These are phyloP conservation scores for Vitis rupestris DNA, from an alignment of 164 flowering plant species.

Conservation along the genomic window DNA sequence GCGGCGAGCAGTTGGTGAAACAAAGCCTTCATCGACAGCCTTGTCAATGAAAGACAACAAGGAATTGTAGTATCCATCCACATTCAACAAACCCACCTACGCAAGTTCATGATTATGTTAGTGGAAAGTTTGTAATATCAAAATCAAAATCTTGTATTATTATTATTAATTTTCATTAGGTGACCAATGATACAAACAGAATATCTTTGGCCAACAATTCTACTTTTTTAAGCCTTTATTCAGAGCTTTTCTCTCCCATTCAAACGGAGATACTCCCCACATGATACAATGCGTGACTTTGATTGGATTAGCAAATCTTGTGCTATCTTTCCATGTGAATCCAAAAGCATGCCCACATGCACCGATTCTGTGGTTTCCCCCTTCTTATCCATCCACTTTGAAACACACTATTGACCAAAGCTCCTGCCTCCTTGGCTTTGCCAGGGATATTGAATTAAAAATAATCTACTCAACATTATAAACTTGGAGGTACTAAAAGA, in stretches of 20 bases:
- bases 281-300: slow-evolving; percentile 4
- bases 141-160: neutral
- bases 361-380: slow-evolving; percentile 17
- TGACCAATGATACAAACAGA: slow-evolving; percentile 2
- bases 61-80: slow-evolving; percentile 83
- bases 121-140: slow-evolving; percentile 3
- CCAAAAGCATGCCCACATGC: slow-evolving; percentile 29
- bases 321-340: slow-evolving; percentile 42
- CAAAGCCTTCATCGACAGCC: slow-evolving; percentile 96
- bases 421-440: too few species aligned
- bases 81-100: slow-evolving; percentile 95
- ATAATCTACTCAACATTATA: too few species aligned
- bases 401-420: slow-evolving; percentile 8
- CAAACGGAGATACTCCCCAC: slow-evolving; percentile 26
- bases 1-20: slow-evolving; percentile 73
- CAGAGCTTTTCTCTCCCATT: slow-evolving; percentile 17
- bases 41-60: slow-evolving; percentile 78
- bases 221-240: neutral
- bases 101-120: neutral
- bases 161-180: neutral
- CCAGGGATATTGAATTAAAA: too few species aligned
- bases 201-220: slow-evolving; percentile 11
- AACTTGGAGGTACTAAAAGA: too few species aligned
- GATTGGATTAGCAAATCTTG: slow-evolving; percentile 24
- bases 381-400: slow-evolving; percentile 6